Evolutionary conservation across 331 rosid species (phyloP), one percentile per base, ranked within the genome.

Genomic region (Prunus yedoensis): DNA sequence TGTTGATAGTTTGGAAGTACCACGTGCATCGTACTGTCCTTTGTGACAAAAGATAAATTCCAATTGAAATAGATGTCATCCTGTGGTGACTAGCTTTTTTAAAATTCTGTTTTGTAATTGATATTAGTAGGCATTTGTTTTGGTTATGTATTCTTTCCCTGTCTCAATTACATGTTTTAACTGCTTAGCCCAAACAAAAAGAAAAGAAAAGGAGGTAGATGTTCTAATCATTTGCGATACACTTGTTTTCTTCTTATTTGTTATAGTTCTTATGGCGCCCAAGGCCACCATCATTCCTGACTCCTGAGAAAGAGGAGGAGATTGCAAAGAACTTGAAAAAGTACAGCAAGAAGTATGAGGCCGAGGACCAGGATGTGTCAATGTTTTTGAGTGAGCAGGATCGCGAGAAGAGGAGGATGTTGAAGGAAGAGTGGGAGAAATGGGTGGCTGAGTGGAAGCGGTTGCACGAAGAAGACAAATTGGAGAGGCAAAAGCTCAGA

Each of bases 301-400:
- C 79, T 73, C 77, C 93, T 0, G 98, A 93, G 89, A 91, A 93
- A 62, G 98, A 93, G 81, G 95, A 93, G 75, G 98, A 93, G 82
- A 88, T 93, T 38, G 89, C 89, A 1, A 93, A 88, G 93, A 93
- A 87, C 79, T 83, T 93, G 85, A 93, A 89, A 83, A 93, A 89
- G 86, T 93, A 93, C 74, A 93, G 96, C 64, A 90, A 90, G 91
- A 90, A 89, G 81, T 93, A 93, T 0, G 97, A 93, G 77, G 92
- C 92, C 0, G 97, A 90, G 76, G 96, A 93, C 66, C 96, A 86
- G 67, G 98, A 93, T 45, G 95, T 91, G 20, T 89, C 94, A 0
- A 25, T 88, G 85, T 85, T 83, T 58, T 66, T 91, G 81, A 89
- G 95, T 1, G 98, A 93, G 87, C 96, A 93, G 76, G 98, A 93